Conservation (phyloP, 2,329 filamentous ascomycete genomes). For the Scedosporium minutisporum region DNA sequence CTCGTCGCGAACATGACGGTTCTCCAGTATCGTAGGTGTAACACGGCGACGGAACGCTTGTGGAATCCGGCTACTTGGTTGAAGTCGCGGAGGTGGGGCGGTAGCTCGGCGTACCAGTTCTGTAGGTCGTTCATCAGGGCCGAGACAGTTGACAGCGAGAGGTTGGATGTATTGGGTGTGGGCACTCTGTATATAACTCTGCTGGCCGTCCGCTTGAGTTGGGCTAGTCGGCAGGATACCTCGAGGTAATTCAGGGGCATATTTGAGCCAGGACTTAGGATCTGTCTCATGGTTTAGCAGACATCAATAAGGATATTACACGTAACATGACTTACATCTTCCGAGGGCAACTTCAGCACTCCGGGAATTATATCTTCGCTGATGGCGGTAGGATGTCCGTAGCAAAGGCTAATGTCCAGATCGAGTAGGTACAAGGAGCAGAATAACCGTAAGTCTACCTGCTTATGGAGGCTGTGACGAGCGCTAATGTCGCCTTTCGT, state of each 20-base stretch:
- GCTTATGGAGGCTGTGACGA: slow-evolving; percentile 15
- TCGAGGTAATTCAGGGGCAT: slow-evolving; percentile 18
- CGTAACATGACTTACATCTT: slow-evolving; percentile 13
- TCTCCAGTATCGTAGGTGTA: slow-evolving; percentile 12
- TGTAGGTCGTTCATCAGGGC: slow-evolving; percentile 11
- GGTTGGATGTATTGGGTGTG: background rate
- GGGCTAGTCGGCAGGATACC: slow-evolving; percentile 14
- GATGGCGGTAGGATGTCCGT: slow-evolving; percentile 17
- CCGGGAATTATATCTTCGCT: slow-evolving; percentile 12
- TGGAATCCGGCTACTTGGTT: slow-evolving; percentile 13
- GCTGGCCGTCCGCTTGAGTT: slow-evolving; percentile 14
- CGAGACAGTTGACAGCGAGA: slow-evolving; percentile 12
- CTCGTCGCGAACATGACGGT: slow-evolving; percentile 10
- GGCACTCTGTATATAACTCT: slow-evolving; percentile 1
- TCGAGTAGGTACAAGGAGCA: slow-evolving; percentile 17
- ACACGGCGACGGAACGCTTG: slow-evolving; percentile 15
- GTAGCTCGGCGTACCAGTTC: slow-evolving; percentile 14
- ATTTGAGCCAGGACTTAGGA: slow-evolving; percentile 16
- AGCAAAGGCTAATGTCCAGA: slow-evolving; percentile 16
- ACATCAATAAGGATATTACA: background rate
- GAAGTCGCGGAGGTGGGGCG: slow-evolving; percentile 15
- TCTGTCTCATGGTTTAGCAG: slow-evolving; percentile 9
- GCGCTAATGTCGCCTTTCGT: slow-evolving; percentile 13
- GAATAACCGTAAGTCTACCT: slow-evolving; percentile 16
- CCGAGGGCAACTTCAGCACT: slow-evolving; percentile 10